Base-by-base conservation (phyloP, 768 basidiomycete species). In the Crepidotus variabilis region DNA sequence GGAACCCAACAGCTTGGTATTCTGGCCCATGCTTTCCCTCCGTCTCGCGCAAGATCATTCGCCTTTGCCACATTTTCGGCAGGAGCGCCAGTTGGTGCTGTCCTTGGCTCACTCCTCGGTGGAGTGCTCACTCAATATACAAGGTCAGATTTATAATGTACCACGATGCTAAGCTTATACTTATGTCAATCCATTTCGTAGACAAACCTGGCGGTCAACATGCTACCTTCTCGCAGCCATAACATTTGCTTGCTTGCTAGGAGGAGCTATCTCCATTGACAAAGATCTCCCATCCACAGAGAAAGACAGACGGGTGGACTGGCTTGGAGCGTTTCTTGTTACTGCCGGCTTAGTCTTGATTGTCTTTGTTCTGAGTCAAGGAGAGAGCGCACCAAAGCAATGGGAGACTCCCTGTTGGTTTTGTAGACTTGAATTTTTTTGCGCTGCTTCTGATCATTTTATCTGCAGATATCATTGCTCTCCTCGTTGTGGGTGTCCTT, bases 41-140 rank as follows among this genome's bases (percentile, higher is more conserved):
- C 87, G 0, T 73, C 72, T 1, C 74, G 74, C 11, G 78, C 85
- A 0, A 82, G 94, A 9, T 84, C 89, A 1, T 69, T 84, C 0
- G 94, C 92, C 0, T 96, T 95, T 59, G 83, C 94, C 0, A 84
- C 87, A 0, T 95, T 94, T 60, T 79, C 87, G 0, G 90, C 92
- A 0, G 94, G 94, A 23, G 90, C 88, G 0, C 92, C 94, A 0
- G 65, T 94, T 5, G 94, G 94, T 0, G 88, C 79, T 0, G 87
- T 83, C 0, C 71, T 93, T 13, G 92, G 94, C 1, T 76, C 77
- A 28, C 71, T 84, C 0, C 57, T 92, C 0, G 92, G 92, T 16
- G 91, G 90, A n/a, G 71, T 86, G 1, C 69, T 92, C 18, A 88
- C 86, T 0, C 80, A 91, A 62, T 69, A 71, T 11, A 74, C 80